These are phyloP conservation scores for Kalmusia sp. DNA, from an alignment of 2,329 filamentous ascomycete genomes.

Conservation along the genomic window DNA sequence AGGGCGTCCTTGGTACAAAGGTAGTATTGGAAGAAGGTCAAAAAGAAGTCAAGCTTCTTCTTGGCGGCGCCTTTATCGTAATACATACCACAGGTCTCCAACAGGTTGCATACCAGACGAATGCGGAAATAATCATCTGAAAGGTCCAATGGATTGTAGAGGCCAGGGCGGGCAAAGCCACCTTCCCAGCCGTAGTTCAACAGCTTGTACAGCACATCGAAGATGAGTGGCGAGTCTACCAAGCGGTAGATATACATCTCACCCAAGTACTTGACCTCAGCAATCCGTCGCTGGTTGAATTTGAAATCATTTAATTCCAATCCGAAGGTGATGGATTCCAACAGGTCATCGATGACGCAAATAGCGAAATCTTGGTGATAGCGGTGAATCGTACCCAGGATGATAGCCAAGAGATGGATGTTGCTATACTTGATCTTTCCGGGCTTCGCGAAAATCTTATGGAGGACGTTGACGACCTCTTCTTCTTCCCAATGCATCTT, in stretches of 20 bases:
- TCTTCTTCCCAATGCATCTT: slow-evolving; percentile 97
- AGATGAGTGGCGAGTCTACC: slow-evolving; percentile 93
- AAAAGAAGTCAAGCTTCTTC: slow-evolving; percentile 97
- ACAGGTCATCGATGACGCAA: slow-evolving; percentile 86
- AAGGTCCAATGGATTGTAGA: slow-evolving; percentile 78
- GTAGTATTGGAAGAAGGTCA: slow-evolving; percentile 98
- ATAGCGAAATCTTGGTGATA: slow-evolving; percentile 93
- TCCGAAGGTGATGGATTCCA: slow-evolving; percentile 87
- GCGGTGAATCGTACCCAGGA: slow-evolving; percentile 85
- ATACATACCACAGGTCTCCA: slow-evolving; percentile 96
- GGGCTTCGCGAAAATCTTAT: slow-evolving; percentile 94
- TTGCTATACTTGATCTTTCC: slow-evolving; percentile 98
- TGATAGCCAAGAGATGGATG: slow-evolving; percentile 89
- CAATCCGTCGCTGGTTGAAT: slow-evolving; percentile 91
- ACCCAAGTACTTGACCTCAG: slow-evolving; percentile 94
- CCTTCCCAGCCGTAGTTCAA: slow-evolving; percentile 88
- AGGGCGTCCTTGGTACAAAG: slow-evolving; percentile 86
- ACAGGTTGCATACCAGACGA: slow-evolving; percentile 83
- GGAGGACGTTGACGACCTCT: slow-evolving; percentile 79
- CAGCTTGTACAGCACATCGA: slow-evolving; percentile 93
- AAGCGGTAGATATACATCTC: slow-evolving; percentile 98
- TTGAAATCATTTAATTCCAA: slow-evolving; percentile 97
- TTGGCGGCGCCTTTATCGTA: slow-evolving; percentile 92
- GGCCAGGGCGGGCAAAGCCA: slow-evolving; percentile 81
- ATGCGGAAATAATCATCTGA: slow-evolving; percentile 97